phyloP scores from a whole-genome alignment of 1,139 yeast genomes.

The Entelexis paramagnoliae region DNA sequence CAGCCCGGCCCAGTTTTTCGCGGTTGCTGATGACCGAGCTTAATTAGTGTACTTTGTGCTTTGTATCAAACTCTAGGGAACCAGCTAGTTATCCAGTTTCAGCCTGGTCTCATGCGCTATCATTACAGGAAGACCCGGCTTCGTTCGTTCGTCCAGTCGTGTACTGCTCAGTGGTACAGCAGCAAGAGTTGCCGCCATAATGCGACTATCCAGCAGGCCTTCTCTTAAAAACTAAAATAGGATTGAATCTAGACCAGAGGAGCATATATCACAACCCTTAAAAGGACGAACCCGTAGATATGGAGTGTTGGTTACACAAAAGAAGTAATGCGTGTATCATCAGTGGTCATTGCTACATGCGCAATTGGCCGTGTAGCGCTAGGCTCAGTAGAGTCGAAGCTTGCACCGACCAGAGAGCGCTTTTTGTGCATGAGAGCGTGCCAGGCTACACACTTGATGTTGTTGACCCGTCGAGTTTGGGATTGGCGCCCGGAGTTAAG shows the following conservation, averaged over 20 bases:
- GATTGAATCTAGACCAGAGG: neutral
- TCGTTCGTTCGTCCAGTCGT: too few relatives aligned
- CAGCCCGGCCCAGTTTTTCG: too few relatives aligned
- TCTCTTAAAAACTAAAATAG: neutral
- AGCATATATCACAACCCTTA: too few relatives aligned
- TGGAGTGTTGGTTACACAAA: too few relatives aligned
- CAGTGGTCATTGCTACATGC: neutral
- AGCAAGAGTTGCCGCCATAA: neutral
- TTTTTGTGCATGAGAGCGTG: slow-evolving; percentile 9
- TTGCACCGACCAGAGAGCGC: neutral
- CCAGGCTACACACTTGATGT: slow-evolving; percentile 16
- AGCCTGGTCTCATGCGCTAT: too few relatives aligned
- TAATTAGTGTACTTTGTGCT: too few relatives aligned
- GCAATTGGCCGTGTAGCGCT: neutral
- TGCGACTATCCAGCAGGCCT: neutral
- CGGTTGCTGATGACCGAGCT: too few relatives aligned
- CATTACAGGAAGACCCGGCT: too few relatives aligned
- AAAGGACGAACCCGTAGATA: too few relatives aligned
- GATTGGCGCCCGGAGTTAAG: slow-evolving; percentile 48
- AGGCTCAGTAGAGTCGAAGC: neutral
- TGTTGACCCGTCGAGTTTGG: slow-evolving; percentile 35
- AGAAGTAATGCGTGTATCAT: neutral
- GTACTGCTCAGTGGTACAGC: neutral
- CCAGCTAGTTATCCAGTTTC: too few relatives aligned
- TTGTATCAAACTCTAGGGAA: too few relatives aligned